Evolutionary conservation across 257 asterid species (phyloP).

Genomic region (Solanum sitiens): DNA sequence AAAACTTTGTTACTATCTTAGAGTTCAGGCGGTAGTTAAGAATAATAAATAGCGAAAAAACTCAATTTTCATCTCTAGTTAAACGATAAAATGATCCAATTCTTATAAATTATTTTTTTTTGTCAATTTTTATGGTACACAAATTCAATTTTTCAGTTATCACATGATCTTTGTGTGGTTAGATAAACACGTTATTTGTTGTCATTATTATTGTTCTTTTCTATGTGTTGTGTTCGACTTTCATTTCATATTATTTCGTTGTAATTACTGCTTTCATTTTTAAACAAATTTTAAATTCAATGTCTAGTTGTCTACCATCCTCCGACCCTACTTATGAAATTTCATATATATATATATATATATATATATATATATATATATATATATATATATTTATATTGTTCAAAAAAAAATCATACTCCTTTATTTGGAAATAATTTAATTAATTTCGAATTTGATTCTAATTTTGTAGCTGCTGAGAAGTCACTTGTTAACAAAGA

Average conservation of each 20-base stretch:
- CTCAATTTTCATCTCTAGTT: not conserved
- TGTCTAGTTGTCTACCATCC: too few species aligned
- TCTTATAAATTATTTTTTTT: not conserved
- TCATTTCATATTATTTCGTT: not conserved
- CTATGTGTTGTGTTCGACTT: not conserved
- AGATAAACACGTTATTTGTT: not conserved
- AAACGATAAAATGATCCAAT: not conserved
- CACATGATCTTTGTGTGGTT: not conserved
- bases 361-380: too few species aligned
- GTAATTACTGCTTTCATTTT: not conserved
- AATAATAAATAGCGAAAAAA: accelerated
- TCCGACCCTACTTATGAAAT: too few species aligned
- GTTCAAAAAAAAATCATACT: too few species aligned
- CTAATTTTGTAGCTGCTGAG: conserved; percentile 29
- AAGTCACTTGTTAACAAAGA: not conserved
- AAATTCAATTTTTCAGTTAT: not conserved
- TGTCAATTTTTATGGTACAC: not conserved
- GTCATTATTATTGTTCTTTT: not conserved
- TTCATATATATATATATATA: too few species aligned
- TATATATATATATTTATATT: too few species aligned
- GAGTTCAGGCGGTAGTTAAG: accelerated
- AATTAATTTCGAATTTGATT: not conserved
- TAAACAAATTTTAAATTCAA: not conserved
- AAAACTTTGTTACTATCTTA: accelerated
- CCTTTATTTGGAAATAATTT: not conserved